Conservation (phyloP, 2,329 filamentous ascomycete species). For the Aspergillus floridensis region DNA sequence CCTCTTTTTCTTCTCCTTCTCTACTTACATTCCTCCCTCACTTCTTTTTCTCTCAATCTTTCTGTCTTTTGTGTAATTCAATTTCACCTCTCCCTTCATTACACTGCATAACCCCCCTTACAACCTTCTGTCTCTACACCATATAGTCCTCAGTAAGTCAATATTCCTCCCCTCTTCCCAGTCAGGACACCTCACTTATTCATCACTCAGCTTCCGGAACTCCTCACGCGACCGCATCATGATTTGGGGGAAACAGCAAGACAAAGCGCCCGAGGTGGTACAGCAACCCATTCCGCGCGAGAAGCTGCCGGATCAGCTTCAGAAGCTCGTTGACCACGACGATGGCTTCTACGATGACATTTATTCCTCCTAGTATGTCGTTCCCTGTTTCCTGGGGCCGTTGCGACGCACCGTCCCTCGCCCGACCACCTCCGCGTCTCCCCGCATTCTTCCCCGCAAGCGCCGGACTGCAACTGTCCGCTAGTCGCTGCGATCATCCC, state of each 20-base stretch:
- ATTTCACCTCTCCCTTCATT: not conserved
- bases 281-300: slow-evolving; percentile 47
- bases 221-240: slow-evolving; percentile 11
- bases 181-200: not conserved
- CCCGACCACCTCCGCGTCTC: not conserved
- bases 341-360: slow-evolving; percentile 75
- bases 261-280: slow-evolving; percentile 21
- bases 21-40: not conserved
- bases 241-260: slow-evolving; percentile 33
- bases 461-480: not conserved
- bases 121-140: slow-evolving; percentile 18
- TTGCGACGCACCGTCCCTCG: not conserved
- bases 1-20: slow-evolving; percentile 2
- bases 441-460: slow-evolving; percentile 3
- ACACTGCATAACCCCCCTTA: slow-evolving; percentile 3
- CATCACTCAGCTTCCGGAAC: not conserved
- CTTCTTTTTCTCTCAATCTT: not conserved
- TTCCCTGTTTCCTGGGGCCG: not conserved
- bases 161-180: not conserved
- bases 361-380: slow-evolving; percentile 72
- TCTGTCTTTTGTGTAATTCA: not conserved
- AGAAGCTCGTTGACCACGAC: slow-evolving; percentile 58
- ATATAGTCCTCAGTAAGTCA: not conserved
- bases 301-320: slow-evolving; percentile 54
- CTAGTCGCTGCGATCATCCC: not conserved